Evolutionary conservation across 208 protist species (phyloP).

Genomic region (Ichthyophonus hoferi): DNA sequence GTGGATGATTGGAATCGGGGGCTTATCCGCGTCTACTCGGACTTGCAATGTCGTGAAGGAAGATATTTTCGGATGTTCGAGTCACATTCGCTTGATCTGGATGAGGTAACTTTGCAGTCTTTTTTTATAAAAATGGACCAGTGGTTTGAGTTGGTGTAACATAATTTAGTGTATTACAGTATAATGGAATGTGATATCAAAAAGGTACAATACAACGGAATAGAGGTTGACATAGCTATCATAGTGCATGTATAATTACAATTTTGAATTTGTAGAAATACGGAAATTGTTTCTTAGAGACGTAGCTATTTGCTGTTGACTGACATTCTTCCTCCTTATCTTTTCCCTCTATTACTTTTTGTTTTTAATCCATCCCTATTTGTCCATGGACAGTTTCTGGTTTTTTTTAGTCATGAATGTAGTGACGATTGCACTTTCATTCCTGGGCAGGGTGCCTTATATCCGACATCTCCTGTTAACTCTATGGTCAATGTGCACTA

Average conservation of each 20-base stretch:
- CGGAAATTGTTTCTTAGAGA: too few species aligned
- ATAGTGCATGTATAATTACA: too few species aligned
- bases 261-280: too few species aligned
- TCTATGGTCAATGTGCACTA: neutral
- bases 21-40: neutral
- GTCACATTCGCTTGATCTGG: neutral
- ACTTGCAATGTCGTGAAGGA: neutral
- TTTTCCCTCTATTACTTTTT: neutral
- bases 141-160: too few species aligned
- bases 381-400: neutral
- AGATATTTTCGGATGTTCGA: neutral
- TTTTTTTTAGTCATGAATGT: neutral
- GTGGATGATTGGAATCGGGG: neutral
- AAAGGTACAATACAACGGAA: too few species aligned
- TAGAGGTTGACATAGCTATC: too few species aligned
- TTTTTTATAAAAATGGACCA: too few species aligned
- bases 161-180: too few species aligned
- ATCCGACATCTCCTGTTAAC: neutral
- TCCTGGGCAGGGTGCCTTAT: neutral
- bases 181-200: too few species aligned
- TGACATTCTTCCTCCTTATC: neutral
- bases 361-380: neutral
- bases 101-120: too few species aligned
- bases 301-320: too few species aligned
- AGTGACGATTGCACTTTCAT: neutral